Percentiles rank a stretch among this genome's conserved stretches.
Evolutionary conservation across 169 alveolate genomes (phyloP).

Genomic region (Plasmodium sp.): DNA sequence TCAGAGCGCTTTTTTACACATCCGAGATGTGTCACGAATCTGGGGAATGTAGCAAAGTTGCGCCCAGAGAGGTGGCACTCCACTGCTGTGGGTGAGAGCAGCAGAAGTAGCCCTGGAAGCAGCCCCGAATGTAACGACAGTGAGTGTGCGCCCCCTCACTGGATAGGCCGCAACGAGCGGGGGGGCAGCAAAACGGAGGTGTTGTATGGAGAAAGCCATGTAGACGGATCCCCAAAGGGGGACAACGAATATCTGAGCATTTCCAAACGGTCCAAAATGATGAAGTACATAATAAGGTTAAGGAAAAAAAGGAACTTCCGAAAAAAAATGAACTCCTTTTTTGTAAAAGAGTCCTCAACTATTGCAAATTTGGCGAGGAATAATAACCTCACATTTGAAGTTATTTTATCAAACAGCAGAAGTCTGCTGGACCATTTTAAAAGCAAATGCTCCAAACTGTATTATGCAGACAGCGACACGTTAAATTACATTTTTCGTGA

Average conservation of each 20-base stretch:
- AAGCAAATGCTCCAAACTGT: conserved; percentile 50
- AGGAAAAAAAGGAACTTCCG: conserved; percentile 71
- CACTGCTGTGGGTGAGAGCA: background rate
- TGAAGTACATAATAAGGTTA: conserved; percentile 69
- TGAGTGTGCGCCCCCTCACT: conserved; percentile 26
- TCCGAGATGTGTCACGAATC: background rate
- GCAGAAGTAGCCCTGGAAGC: background rate
- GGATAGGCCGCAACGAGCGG: conserved; percentile 5
- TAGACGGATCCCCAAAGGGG: background rate
- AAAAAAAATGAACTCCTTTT: conserved; percentile 68
- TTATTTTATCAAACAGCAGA: conserved; percentile 29
- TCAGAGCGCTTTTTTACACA: conserved; percentile 2
- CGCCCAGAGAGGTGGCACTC: background rate
- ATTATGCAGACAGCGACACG: conserved; percentile 28
- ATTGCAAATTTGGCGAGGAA: conserved; percentile 32
- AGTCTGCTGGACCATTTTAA: conserved; percentile 12
- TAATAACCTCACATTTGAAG: conserved; percentile 39
- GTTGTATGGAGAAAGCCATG: background rate
- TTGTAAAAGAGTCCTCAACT: conserved; percentile 60
- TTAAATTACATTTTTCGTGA: conserved; percentile 66
- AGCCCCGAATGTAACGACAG: background rate
- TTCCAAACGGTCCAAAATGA: conserved; percentile 58
- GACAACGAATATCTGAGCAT: conserved; percentile 48
- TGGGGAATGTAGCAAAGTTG: background rate
- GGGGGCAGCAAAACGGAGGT: background rate